A percentile compares a stretch with the other conserved stretches of the same genome.
Evolutionary conservation across 164 flowering plant species (phyloP).

Genomic region (Stephania cephalantha): DNA sequence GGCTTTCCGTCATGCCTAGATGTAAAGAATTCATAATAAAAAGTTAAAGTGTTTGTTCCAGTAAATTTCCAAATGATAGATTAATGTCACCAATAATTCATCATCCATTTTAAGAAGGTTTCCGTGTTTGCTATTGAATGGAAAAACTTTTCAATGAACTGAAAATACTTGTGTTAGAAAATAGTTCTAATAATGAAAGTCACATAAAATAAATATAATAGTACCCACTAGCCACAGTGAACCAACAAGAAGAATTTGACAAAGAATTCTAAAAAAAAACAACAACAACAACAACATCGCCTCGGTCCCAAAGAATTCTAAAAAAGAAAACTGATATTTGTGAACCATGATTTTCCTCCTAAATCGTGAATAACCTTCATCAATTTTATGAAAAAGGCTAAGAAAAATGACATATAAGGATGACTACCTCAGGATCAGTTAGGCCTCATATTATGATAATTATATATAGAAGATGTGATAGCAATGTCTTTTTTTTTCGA

Average conservation of each 20-base stretch:
- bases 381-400: background rate
- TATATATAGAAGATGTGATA: no score
- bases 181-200: background rate
- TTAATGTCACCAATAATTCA: background rate
- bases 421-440: background rate
- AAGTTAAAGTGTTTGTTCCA: background rate
- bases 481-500: no score
- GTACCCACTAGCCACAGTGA: background rate
- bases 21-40: constrained; percentile 4
- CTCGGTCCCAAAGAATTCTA: background rate
- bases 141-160: background rate
- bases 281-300: no score
- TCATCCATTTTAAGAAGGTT: background rate
- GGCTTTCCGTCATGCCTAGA: constrained; percentile 83
- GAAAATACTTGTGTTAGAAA: background rate
- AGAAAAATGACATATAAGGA: no score
- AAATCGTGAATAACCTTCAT: background rate
- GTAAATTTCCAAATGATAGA: background rate
- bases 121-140: background rate
- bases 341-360: background rate
- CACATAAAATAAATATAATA: no score
- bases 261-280: background rate
- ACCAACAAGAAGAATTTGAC: background rate
- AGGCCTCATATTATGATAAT: no score
- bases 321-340: background rate